A percentile compares a stretch with the other conserved stretches of the same genome.
These are phyloP conservation scores for Acanthamoeba triangularis DNA, from an alignment of 208 protist species.

Conservation along the genomic window DNA sequence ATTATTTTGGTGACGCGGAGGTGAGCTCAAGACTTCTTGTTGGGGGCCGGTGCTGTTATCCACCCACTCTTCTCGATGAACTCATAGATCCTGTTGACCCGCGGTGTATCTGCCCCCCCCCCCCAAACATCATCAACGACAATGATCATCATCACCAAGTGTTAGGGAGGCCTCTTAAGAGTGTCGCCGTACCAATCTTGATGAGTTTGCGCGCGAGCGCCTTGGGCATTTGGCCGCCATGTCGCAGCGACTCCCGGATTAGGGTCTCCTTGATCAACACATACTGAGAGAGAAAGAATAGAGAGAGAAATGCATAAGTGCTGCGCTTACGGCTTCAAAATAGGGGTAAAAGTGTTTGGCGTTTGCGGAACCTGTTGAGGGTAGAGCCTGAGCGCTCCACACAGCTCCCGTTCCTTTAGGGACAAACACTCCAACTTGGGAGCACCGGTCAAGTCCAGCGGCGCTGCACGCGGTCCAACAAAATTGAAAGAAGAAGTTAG, in stretches of 20 bases:
- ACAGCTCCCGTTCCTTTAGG: slow-evolving; percentile 24
- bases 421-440: slow-evolving; percentile 18
- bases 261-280: slow-evolving; percentile 60
- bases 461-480: neutral
- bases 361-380: slow-evolving; percentile 27
- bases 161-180: neutral
- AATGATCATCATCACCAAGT: neutral
- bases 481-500: neutral
- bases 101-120: neutral
- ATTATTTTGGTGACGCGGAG: too few species aligned
- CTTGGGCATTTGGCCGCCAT: slow-evolving; percentile 13
- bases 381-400: slow-evolving; percentile 9
- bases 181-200: slow-evolving; percentile 15
- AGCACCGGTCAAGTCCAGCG: slow-evolving; percentile 6
- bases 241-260: slow-evolving; percentile 12
- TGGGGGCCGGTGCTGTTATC: neutral
- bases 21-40: too few species aligned
- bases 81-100: neutral
- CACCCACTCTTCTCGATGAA: neutral
- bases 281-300: neutral
- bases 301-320: neutral
- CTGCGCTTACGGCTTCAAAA: too few species aligned
- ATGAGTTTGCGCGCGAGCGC: neutral
- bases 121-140: too few species aligned
- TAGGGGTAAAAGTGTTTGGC: neutral